Evolutionary conservation across 108 stramenopile species (phyloP).

Genomic region (Schizochytrium sp.): DNA sequence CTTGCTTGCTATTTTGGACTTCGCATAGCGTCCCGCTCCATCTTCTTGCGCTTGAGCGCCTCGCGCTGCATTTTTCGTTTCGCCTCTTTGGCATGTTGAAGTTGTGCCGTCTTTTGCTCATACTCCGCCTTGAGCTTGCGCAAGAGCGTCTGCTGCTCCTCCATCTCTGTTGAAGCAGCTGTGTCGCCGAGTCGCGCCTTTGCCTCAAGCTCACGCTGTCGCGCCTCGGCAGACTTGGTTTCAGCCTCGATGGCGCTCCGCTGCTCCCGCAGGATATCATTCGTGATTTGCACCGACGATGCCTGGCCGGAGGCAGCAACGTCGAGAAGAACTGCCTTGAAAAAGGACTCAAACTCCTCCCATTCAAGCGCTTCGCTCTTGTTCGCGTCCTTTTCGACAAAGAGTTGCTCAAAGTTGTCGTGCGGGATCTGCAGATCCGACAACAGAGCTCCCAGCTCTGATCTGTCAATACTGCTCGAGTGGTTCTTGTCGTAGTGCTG

Average conservation of each 20-base stretch:
- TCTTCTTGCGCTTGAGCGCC: neutral
- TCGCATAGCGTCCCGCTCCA: neutral
- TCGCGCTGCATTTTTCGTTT: neutral
- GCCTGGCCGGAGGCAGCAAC: neutral
- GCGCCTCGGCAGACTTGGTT: neutral
- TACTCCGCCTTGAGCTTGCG: neutral
- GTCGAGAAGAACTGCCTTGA: neutral
- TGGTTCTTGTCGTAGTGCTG: neutral
- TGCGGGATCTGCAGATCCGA: neutral
- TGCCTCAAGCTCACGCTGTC: neutral
- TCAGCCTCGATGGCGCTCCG: neutral
- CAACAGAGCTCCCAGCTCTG: neutral
- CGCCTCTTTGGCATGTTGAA: neutral
- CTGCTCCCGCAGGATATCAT: neutral
- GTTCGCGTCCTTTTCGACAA: neutral
- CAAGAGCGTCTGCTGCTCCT: neutral
- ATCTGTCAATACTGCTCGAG: neutral
- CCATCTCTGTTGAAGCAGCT: neutral
- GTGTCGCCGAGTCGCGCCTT: neutral
- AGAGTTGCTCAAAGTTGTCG: neutral
- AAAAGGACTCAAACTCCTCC: neutral
- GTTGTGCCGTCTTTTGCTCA: slow-evolving; percentile 6
- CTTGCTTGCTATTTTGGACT: neutral
- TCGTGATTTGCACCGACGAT: neutral
- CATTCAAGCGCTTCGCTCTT: neutral